Base-by-base conservation (phyloP, 2,329 filamentous ascomycete species). In the Cordyceps farinosa region DNA sequence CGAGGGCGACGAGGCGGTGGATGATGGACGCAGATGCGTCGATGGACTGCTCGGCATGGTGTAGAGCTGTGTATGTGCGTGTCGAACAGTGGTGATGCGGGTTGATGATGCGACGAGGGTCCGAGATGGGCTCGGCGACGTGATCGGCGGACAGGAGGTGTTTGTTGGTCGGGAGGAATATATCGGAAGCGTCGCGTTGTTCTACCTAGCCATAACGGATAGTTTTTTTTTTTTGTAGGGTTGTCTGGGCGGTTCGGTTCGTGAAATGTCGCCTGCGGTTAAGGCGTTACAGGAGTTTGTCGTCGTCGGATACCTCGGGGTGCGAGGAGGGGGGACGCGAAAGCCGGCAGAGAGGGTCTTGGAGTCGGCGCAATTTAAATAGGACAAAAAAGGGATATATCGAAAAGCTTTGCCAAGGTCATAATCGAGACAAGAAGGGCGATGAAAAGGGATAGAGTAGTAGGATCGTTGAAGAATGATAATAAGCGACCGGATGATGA, bases 1-100 rank as follows among this genome's bases (percentile, higher is more conserved):
- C 36, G 73, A 71, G 6, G 70, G 66, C 32, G 71, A 70, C 32
- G 69, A 71, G 54, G 71, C 68, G 30, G 74, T 73, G 10, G 73
- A 70, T 11, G 75, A 73, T 52, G 59, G 30, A 40, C 59, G 59
- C 38, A 61, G 38, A 17, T 61, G 59, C 59, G 59, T 53, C 36
- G 17, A 40, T 1, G 40, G 36, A 68, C 70, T 65, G 67, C 69
- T 36, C 40, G 82, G 80, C 82, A 85, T 85, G 40, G 63, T 74
- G 44, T 48, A 17, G 7, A 29, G 42, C 1, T 48, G 32, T 34
- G 30, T 13, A 10, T 9, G 42, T 9, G 27, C 9, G 54, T 36
- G 42, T 47, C n/a, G 29, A 57, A 5, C 6, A 17, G 32, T 32
- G 5, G 17, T 30, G 30, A 40, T 45, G 8, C 8, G 13, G 51